Percentiles rank a stretch among this genome's conserved stretches.
Evolutionary conservation across 768 basidiomycete species (phyloP).

Genomic region (Suillus decipiens): DNA sequence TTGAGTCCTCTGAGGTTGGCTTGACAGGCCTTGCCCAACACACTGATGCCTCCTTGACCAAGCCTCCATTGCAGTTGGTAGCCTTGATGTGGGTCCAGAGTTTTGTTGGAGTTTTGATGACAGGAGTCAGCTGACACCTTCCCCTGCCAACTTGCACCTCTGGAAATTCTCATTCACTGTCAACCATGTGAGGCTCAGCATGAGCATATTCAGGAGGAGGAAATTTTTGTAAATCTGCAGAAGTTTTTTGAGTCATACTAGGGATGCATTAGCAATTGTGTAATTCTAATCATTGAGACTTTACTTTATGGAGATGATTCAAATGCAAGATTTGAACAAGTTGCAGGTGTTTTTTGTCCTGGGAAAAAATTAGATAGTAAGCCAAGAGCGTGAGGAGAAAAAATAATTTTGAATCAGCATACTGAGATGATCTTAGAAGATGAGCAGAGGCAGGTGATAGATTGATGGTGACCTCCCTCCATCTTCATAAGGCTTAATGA

Average conservation of each 20-base stretch:
- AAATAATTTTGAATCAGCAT: background rate
- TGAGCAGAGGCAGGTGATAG: background rate
- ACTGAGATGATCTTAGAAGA: background rate
- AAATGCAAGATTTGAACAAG: background rate
- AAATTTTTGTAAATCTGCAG: background rate
- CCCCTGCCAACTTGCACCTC: background rate
- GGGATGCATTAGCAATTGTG: background rate
- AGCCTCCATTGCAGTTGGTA: background rate
- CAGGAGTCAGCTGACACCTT: background rate
- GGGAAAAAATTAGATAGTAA: background rate
- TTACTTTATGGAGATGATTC: background rate
- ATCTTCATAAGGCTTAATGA: background rate
- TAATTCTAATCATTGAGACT: background rate
- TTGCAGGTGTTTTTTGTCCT: background rate
- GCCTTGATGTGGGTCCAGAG: background rate
- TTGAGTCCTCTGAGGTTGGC: background rate
- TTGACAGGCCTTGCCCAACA: background rate
- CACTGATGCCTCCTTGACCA: slow-evolving; percentile 1
- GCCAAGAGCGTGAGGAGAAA: background rate
- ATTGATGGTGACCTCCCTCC: background rate
- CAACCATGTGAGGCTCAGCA: background rate
- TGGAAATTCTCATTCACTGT: background rate
- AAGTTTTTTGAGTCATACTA: background rate
- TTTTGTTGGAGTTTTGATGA: background rate
- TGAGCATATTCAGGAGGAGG: background rate